phyloP scores from a whole-genome alignment of 108 stramenopile genomes.

The Poteriospumella lacustris region DNA sequence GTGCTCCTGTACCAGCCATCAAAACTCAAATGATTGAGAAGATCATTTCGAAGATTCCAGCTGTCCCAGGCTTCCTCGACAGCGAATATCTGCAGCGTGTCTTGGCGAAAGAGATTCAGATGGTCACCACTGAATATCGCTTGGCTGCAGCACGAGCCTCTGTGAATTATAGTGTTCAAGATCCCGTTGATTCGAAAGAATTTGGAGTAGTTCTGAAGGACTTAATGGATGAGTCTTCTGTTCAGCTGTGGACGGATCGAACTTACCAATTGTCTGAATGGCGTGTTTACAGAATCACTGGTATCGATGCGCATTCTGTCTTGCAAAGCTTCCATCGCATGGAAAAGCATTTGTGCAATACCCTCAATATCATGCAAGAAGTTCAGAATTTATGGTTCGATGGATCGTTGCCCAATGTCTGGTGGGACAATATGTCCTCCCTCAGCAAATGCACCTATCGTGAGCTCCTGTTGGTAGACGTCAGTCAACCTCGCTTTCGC shows the following conservation, averaged over 20 bases:
- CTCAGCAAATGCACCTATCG: conserved; percentile 27
- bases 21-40: neutral
- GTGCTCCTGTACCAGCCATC: neutral
- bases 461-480: conserved; percentile 47
- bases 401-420: neutral
- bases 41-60: neutral
- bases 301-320: neutral
- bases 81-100: neutral
- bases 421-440: conserved; percentile 23
- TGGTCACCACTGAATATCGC: neutral
- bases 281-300: conserved; percentile 17
- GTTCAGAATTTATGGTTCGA: conserved; percentile 22
- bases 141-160: conserved; percentile 2
- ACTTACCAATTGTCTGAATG: conserved; percentile 20
- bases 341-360: conserved; percentile 20
- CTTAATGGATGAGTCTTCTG: neutral
- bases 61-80: neutral
- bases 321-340: neutral
- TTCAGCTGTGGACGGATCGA: neutral
- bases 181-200: neutral
- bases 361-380: conserved; percentile 14
- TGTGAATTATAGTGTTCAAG: conserved; percentile 1
- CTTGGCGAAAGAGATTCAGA: neutral
- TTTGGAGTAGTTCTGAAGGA: conserved; percentile 1
- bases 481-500: conserved; percentile 35